A percentile compares a stretch with the other conserved stretches of the same genome.
Evolutionary conservation across 805 yeast genomes (phyloP).

Genomic region (Pichia scutulata): DNA sequence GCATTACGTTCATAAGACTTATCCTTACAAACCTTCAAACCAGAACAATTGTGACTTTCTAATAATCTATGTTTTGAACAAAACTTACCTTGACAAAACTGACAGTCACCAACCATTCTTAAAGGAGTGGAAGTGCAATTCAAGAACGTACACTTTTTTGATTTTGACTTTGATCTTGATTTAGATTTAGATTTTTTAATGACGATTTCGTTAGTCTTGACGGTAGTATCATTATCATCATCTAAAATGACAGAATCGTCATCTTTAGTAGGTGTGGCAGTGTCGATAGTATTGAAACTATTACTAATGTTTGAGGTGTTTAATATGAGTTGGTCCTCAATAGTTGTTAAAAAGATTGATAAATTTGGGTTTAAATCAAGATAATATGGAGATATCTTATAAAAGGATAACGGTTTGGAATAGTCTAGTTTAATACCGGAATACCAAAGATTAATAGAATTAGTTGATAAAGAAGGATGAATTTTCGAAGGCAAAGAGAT

Average conservation of each 20-base stretch:
- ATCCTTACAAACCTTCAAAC: constrained; percentile 73
- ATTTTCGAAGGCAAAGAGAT: constrained; percentile 26
- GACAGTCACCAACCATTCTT: constrained; percentile 73
- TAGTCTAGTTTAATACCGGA: constrained; percentile 28
- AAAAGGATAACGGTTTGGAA: constrained; percentile 17
- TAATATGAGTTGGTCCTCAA: constrained; percentile 10
- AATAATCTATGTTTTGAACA: constrained; percentile 82
- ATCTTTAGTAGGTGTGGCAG: not conserved
- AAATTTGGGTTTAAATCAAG: constrained; percentile 11
- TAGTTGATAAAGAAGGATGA: constrained; percentile 15
- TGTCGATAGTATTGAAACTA: not conserved
- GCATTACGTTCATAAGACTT: constrained; percentile 80
- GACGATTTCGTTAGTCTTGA: not conserved
- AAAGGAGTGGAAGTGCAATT: constrained; percentile 59
- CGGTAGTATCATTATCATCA: constrained; percentile 8
- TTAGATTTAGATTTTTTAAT: constrained; percentile 11
- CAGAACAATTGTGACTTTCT: constrained; percentile 78
- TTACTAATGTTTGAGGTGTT: not conserved
- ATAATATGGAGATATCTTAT: constrained; percentile 23
- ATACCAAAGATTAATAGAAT: constrained; percentile 25
- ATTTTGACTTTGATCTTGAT: constrained; percentile 32
- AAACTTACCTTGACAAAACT: constrained; percentile 74
- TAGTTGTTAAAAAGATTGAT: constrained; percentile 25
- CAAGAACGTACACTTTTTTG: constrained; percentile 42
- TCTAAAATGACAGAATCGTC: constrained; percentile 15